A percentile compares a stretch with the other conserved stretches of the same genome.
These are phyloP conservation scores for Orbilia blumenaviensis DNA, from an alignment of 2,329 filamentous ascomycete species.

Conservation along the genomic window DNA sequence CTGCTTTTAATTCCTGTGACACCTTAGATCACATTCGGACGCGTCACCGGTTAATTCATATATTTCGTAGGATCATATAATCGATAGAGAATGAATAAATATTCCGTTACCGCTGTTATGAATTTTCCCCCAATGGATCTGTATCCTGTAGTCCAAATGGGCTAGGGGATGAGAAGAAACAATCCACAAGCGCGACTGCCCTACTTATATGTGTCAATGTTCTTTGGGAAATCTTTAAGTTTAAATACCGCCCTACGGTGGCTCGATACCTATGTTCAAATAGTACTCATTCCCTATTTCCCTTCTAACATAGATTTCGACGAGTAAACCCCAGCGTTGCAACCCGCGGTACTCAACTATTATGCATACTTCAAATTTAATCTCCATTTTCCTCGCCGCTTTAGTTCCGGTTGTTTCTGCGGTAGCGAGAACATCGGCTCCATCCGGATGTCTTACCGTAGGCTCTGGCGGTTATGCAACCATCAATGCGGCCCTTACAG, in stretches of 20 bases:
- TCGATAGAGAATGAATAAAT: background rate
- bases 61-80: background rate
- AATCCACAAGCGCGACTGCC: too few relatives aligned
- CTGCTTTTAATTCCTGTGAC: background rate
- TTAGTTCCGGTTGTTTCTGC: constrained; percentile 9
- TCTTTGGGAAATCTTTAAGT: too few relatives aligned
- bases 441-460: constrained; percentile 17
- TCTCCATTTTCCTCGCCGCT: background rate
- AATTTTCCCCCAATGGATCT: background rate
- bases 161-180: too few relatives aligned
- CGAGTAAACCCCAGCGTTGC: background rate
- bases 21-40: too few relatives aligned
- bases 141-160: background rate
- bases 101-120: background rate
- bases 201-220: too few relatives aligned
- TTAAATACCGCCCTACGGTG: too few relatives aligned
- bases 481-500: constrained; percentile 57
- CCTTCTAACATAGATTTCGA: too few relatives aligned
- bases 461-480: constrained; percentile 58
- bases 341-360: background rate
- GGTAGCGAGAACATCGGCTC: constrained; percentile 22
- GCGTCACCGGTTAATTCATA: background rate
- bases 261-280: too few relatives aligned
- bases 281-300: too few relatives aligned
- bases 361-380: constrained; percentile 1